Conservation (phyloP, 2,329 filamentous ascomycete genomes). For the Aureobasidium subglaciale region DNA sequence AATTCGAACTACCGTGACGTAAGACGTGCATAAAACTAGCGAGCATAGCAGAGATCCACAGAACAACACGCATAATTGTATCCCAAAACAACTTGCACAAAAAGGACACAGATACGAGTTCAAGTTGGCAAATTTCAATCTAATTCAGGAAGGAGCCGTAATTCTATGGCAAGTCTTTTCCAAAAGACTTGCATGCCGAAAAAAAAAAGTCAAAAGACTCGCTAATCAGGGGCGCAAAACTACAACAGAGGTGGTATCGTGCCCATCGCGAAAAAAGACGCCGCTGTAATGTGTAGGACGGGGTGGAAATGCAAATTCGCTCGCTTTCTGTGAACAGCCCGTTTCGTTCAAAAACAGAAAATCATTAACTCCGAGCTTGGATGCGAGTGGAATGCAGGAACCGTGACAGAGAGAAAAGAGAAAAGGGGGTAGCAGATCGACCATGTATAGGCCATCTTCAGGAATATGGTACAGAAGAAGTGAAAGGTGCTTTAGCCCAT, state of each 20-base stretch:
- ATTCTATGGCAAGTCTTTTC: neutral
- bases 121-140: neutral
- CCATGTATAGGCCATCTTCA: neutral
- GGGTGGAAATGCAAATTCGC: neutral
- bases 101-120: neutral
- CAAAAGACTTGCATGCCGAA: neutral
- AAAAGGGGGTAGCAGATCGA: neutral
- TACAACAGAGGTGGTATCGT: conserved; percentile 7
- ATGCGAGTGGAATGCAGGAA: conserved; percentile 5
- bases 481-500: neutral
- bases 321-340: conserved; percentile 8
- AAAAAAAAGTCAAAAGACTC: neutral
- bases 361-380: neutral
- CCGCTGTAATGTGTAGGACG: neutral
- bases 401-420: neutral
- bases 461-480: conserved; percentile 14
- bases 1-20: too few species aligned
- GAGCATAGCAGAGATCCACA: too few species aligned
- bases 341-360: too few species aligned
- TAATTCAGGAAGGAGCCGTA: neutral
- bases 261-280: neutral
- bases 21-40: too few species aligned
- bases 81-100: neutral
- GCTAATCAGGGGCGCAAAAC: neutral
- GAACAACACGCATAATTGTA: too few species aligned